phyloP scores from a whole-genome alignment of 1,284 basidiomycete species.

The Waitea zeae region DNA sequence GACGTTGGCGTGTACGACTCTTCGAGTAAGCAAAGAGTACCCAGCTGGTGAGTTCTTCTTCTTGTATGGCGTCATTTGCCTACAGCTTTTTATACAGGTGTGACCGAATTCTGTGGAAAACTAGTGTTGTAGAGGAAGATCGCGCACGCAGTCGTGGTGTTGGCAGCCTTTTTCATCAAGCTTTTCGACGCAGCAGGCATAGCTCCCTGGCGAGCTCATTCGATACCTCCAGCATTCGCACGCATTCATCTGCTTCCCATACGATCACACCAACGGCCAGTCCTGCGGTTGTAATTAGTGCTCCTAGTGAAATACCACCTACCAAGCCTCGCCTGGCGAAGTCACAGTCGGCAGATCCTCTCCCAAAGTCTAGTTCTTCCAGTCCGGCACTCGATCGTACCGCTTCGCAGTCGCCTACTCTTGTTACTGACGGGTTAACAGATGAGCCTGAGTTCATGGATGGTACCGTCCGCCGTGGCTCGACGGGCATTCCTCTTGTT shows the following conservation, averaged over 20 bases:
- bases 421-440: too few species aligned
- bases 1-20: conserved; percentile 59
- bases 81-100: conserved; percentile 28
- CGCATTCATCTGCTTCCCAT: conserved; percentile 25
- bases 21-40: conserved; percentile 64
- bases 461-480: too few species aligned
- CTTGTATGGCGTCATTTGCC: not conserved
- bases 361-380: too few species aligned
- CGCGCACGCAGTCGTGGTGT: conserved; percentile 23
- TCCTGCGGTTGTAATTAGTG: not conserved
- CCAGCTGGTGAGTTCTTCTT: conserved; percentile 46
- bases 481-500: too few species aligned
- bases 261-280: conserved; percentile 11
- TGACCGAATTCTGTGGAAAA: conserved; percentile 66
- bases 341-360: too few species aligned
- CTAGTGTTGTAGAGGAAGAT: conserved; percentile 41
- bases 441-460: too few species aligned
- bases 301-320: too few species aligned
- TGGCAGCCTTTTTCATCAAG: conserved; percentile 6
- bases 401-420: too few species aligned
- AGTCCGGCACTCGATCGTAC: too few species aligned
- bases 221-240: conserved; percentile 37
- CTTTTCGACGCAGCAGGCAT: conserved; percentile 10
- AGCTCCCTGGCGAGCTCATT: conserved; percentile 21
- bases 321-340: too few species aligned